Evolutionary conservation across 805 yeast genomes (phyloP).

Genomic region (Jamesozyma spencerorum): DNA sequence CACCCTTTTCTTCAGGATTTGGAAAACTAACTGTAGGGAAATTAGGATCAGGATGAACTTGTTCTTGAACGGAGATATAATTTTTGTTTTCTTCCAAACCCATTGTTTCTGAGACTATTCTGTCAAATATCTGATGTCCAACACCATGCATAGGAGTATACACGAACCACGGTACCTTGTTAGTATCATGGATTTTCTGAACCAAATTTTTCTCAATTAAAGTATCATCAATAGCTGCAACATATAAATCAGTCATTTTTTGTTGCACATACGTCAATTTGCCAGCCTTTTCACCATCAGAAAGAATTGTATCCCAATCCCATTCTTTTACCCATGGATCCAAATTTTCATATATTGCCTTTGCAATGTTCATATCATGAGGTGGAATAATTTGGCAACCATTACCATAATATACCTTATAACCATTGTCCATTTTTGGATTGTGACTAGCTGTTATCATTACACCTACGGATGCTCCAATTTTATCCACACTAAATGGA

Average conservation of each 20-base stretch:
- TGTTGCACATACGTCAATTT: constrained; percentile 35
- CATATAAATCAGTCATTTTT: constrained; percentile 37
- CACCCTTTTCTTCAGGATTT: constrained; percentile 93
- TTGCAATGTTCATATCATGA: constrained; percentile 67
- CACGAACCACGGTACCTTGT: constrained; percentile 39
- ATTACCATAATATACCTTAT: constrained; percentile 85
- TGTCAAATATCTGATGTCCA: constrained; percentile 54
- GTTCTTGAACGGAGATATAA: constrained; percentile 46
- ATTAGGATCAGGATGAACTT: constrained; percentile 68
- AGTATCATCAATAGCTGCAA: constrained; percentile 24
- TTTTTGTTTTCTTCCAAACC: constrained; percentile 31
- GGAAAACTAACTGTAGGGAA: constrained; percentile 86
- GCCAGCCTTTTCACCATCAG: constrained; percentile 17
- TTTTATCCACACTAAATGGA: constrained; percentile 69
- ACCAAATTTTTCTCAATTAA: constrained; percentile 23
- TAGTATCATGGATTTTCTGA: background rate
- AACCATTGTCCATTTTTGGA: constrained; percentile 82
- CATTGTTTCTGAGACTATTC: constrained; percentile 27
- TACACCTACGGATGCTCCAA: constrained; percentile 65
- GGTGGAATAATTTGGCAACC: constrained; percentile 97
- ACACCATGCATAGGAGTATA: constrained; percentile 97
- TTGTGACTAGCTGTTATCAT: constrained; percentile 91
- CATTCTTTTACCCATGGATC: constrained; percentile 50
- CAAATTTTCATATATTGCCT: constrained; percentile 49
- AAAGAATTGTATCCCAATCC: constrained; percentile 36